Evolutionary conservation across 345 rosid species (phyloP).

Genomic region (Hirschfeldia incana): DNA sequence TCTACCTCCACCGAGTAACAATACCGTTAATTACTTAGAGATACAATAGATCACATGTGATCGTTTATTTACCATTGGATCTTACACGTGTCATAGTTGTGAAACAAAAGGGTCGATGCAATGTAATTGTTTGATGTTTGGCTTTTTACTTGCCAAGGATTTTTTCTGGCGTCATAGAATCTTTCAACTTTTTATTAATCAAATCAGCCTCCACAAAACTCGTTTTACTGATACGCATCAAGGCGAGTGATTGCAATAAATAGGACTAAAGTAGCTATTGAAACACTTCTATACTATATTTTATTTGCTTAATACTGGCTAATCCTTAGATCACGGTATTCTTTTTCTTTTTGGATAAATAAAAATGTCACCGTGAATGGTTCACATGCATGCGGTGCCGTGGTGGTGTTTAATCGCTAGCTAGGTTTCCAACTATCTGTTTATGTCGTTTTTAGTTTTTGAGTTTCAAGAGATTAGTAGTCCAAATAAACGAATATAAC

Average conservation of each 20-base stretch:
- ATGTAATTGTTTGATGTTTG: conserved; percentile 18
- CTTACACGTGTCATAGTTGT: conserved; percentile 23
- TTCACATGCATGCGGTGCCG: neutral
- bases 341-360: neutral
- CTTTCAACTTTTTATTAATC: conserved; percentile 30
- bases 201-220: conserved; percentile 26
- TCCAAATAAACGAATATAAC: too few relatives aligned
- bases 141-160: neutral
- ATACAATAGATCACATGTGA: conserved; percentile 12
- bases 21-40: conserved; percentile 28
- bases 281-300: neutral
- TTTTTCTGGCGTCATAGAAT: conserved; percentile 5
- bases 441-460: neutral
- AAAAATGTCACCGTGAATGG: conserved; percentile 13
- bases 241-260: neutral
- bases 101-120: conserved; percentile 13
- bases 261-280: neutral
- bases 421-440: neutral
- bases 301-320: neutral
- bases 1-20: conserved; percentile 34
- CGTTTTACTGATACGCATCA: conserved; percentile 2
- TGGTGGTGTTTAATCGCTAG: neutral
- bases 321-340: conserved; percentile 18
- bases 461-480: neutral
- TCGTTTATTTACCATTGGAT: conserved; percentile 19